Percentiles rank a stretch among this genome's conserved stretches.
phyloP scores from a whole-genome alignment of 2,329 filamentous ascomycete genomes.

The Whalleya microplaca region DNA sequence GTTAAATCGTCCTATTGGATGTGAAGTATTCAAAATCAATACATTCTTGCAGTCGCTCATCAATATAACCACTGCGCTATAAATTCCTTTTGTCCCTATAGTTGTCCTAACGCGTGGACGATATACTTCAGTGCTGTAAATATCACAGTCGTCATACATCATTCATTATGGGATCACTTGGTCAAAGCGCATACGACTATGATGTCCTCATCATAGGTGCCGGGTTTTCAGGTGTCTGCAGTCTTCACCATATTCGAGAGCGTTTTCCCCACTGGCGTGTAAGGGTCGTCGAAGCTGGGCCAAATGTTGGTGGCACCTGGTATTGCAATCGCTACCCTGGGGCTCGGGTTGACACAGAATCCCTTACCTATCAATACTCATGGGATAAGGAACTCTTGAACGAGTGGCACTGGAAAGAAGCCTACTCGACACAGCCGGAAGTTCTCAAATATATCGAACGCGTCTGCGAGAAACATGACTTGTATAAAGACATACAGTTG shows the following conservation, averaged over 20 bases:
- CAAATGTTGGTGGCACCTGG: slow-evolving; percentile 6
- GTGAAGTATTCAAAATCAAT: too few species aligned
- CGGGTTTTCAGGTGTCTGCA: slow-evolving; percentile 7
- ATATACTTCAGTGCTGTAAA: too few species aligned
- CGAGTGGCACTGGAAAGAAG: slow-evolving; percentile 46
- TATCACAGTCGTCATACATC: too few species aligned
- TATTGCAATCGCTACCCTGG: slow-evolving; percentile 14
- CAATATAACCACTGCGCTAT: too few species aligned
- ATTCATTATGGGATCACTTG: slow-evolving; percentile 6
- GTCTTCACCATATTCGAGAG: slow-evolving; percentile 9
- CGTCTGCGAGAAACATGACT: slow-evolving; percentile 41
- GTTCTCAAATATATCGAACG: slow-evolving; percentile 45
- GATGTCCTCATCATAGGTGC: slow-evolving; percentile 10
- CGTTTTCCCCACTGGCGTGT: slow-evolving; percentile 4
- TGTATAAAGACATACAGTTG: slow-evolving; percentile 39
- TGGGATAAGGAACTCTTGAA: slow-evolving; percentile 42
- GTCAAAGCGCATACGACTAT: background rate
- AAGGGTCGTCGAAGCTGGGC: slow-evolving; percentile 3
- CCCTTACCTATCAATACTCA: slow-evolving; percentile 49
- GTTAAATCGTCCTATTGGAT: too few species aligned
- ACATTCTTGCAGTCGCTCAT: too few species aligned
- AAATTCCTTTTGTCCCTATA: too few species aligned
- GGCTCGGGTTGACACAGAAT: slow-evolving; percentile 51
- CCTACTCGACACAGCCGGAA: slow-evolving; percentile 40
- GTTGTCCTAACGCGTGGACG: background rate